These are phyloP conservation scores for Lagenaria siceraria DNA, from an alignment of 306 rosid genomes.

Conservation along the genomic window DNA sequence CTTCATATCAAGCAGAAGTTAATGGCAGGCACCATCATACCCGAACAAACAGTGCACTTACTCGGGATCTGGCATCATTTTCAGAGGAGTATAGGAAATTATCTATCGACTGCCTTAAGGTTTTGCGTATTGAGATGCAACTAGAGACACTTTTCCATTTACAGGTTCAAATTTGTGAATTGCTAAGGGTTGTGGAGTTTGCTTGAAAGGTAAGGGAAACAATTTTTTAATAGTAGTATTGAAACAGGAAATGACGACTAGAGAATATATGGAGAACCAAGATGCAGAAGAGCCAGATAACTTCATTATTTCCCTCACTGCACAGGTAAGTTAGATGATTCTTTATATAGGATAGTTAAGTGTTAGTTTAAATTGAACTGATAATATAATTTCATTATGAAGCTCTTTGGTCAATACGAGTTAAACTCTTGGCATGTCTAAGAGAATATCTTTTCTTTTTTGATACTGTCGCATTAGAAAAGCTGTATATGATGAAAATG, in stretches of 20 bases:
- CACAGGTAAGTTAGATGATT: constrained; percentile 45
- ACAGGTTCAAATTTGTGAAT: constrained; percentile 52
- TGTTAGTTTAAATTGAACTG: not conserved
- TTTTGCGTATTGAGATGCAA: constrained; percentile 94
- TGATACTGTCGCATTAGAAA: not conserved
- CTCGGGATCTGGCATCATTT: constrained; percentile 68
- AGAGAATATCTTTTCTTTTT: not conserved
- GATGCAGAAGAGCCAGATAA: constrained; percentile 99
- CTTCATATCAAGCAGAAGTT: constrained; percentile 46
- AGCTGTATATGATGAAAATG: not conserved
- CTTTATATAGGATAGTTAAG: not conserved
- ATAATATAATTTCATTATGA: not conserved
- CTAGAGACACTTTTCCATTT: constrained; percentile 84
- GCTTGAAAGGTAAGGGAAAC: not conserved
- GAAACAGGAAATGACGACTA: constrained; percentile 78
- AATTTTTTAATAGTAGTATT: constrained; percentile 18
- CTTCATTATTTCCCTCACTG: constrained; percentile 82
- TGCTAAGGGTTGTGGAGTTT: not conserved
- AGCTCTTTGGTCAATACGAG: not conserved
- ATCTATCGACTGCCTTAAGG: constrained; percentile 92
- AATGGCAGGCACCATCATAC: constrained; percentile 27
- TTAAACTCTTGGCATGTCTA: not conserved
- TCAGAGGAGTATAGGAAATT: constrained; percentile 87
- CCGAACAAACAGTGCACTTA: constrained; percentile 41
- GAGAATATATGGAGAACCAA: constrained; percentile 91